Percentiles rank a stretch among this genome's conserved stretches.
These are phyloP conservation scores for Cephaloascus albidus DNA, from an alignment of 805 yeast genomes.

Conservation along the genomic window DNA sequence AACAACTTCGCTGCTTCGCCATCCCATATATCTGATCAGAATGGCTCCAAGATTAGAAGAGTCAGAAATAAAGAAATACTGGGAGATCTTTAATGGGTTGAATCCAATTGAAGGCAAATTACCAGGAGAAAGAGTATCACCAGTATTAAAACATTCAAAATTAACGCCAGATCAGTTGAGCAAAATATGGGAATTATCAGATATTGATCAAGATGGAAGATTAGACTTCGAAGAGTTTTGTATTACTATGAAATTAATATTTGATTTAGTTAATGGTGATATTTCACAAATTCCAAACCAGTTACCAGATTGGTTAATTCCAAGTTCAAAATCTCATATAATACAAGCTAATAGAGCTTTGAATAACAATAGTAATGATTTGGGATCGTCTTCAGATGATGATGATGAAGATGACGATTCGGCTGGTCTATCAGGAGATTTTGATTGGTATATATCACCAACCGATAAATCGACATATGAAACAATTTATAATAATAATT, in stretches of 20 bases:
- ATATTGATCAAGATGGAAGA: slow-evolving; percentile 84
- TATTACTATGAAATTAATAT: slow-evolving; percentile 91
- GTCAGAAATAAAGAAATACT: slow-evolving; percentile 93
- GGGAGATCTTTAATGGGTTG: slow-evolving; percentile 94
- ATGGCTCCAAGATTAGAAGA: slow-evolving; percentile 69
- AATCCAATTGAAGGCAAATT: slow-evolving; percentile 74
- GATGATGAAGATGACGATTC: slow-evolving; percentile 48
- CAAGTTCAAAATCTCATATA: slow-evolving; percentile 78
- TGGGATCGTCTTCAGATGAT: slow-evolving; percentile 5
- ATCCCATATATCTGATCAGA: no score
- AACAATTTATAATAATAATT: slow-evolving; percentile 60
- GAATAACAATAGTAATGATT: slow-evolving; percentile 12
- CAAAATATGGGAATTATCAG: slow-evolving; percentile 85
- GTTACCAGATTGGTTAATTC: slow-evolving; percentile 89
- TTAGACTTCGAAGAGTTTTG: slow-evolving; percentile 97
- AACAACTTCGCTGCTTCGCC: no score
- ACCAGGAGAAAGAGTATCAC: slow-evolving; percentile 75
- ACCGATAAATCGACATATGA: slow-evolving; percentile 74
- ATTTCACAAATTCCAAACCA: slow-evolving; percentile 49
- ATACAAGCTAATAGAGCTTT: slow-evolving; percentile 77
- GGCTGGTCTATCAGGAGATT: slow-evolving; percentile 49
- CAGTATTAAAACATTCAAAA: slow-evolving; percentile 84
- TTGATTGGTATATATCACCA: slow-evolving; percentile 97
- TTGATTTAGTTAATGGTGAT: slow-evolving; percentile 77
- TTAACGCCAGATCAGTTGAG: slow-evolving; percentile 70